Evolutionary conservation across 2,329 filamentous ascomycete species (phyloP), one percentile per base, ranked within the genome.

Genomic region (Ophiostoma angusticollis): DNA sequence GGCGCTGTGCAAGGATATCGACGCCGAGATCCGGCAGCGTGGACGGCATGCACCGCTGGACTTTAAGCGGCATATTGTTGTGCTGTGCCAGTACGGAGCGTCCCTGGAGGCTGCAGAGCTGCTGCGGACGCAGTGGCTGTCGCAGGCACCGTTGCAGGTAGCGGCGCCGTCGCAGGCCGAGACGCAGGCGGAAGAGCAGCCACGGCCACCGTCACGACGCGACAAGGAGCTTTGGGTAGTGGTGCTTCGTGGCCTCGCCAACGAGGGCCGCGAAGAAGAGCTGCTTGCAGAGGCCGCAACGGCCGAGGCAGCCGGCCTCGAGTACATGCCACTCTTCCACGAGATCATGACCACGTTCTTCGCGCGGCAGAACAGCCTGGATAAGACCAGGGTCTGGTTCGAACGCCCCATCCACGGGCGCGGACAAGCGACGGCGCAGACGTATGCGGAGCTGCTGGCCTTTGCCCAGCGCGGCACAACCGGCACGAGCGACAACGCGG

Each of bases 341-440:
- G 55, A 65, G 41, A 54, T 70, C 24, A 63, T 91, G 54, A 68
- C 78, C 3, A 57, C 56, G 0, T 80, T 80, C 48, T 85, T 78
- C 49, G 72, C 78, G 1, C 55, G 62, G 11, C 65, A 64, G 31
- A 62, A 77, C 47, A 62, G 74, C 33, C 52, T 80, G 4, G 55
- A 65, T n/a, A 69, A 73, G 44, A 78, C 78, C 3, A 78, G 80
- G 51, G 54, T 63, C 11, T 84, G 85, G 73, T 86, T 81, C 50
- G 59, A 68, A 17, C 72, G 70, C 45, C 63, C 70, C 1, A 59
- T 77, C 4, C 50, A 58, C 12, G 54, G 52, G 21, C 54, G 54
- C 16, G 48, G 55, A 29, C 51, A 56, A 41, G 65, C 68, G 2
- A 64, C 62, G 11, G 49, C 63, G 6, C 47, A 54, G 11, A 64